A percentile compares a stretch with the other conserved stretches of the same genome.
These are phyloP conservation scores for Fusarium begoniae DNA, from an alignment of 2,329 filamentous ascomycete species.

Conservation along the genomic window DNA sequence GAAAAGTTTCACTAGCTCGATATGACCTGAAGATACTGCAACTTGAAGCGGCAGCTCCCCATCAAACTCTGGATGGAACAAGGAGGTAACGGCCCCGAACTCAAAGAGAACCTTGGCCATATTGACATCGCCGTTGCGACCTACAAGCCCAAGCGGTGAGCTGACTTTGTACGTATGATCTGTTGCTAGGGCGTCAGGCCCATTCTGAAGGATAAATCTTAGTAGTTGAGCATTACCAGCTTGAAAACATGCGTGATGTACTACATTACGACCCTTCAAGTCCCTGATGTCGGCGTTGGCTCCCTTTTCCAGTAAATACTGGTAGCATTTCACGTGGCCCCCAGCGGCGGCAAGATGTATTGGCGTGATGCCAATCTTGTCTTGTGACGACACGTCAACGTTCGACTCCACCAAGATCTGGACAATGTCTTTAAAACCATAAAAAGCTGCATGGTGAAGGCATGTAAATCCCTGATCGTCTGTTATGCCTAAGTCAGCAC, in stretches of 20 bases:
- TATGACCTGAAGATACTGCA: accelerated
- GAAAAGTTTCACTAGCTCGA: accelerated
- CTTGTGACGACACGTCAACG: accelerated
- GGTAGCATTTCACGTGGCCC: neutral
- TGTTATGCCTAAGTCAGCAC: neutral
- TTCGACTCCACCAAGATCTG: neutral
- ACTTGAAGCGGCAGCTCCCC: neutral
- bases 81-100: neutral
- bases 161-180: accelerated
- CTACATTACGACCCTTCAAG: accelerated
- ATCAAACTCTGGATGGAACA: accelerated
- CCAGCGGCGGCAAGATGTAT: neutral
- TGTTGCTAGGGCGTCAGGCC: neutral
- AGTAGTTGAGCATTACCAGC: neutral
- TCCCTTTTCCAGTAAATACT: neutral
- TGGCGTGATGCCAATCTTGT: accelerated
- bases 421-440: neutral
- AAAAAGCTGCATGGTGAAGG: accelerated
- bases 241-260: accelerated
- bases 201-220: neutral
- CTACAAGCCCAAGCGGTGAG: neutral
- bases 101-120: neutral
- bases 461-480: accelerated
- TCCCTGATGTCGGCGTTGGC: accelerated
- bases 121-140: accelerated